These are phyloP conservation scores for Lipomyces mesembrius DNA, from an alignment of 805 yeast genomes.

Conservation along the genomic window DNA sequence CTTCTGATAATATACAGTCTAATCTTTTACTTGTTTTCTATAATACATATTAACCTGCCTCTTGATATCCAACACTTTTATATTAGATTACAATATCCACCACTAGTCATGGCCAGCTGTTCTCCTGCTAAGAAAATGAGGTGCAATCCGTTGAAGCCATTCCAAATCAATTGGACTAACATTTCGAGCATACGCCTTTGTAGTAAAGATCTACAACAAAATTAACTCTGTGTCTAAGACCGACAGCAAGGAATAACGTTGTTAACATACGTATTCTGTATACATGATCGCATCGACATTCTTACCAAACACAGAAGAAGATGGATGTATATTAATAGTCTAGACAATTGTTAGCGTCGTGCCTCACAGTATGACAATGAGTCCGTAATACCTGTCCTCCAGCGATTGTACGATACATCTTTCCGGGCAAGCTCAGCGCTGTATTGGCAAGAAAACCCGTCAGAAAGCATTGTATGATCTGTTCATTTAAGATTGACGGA, in stretches of 20 bases:
- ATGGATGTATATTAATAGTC: slow-evolving; percentile 36
- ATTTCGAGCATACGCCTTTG: slow-evolving; percentile 88
- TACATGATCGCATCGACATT: slow-evolving; percentile 88
- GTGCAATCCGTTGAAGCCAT: slow-evolving; percentile 86
- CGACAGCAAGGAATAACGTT: too few species aligned
- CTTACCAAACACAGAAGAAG: slow-evolving; percentile 65
- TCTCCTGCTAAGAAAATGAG: slow-evolving; percentile 59
- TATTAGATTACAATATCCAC: background rate
- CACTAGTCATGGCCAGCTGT: slow-evolving; percentile 25
- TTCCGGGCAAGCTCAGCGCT: slow-evolving; percentile 93
- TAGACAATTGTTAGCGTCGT: background rate
- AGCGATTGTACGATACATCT: slow-evolving; percentile 84
- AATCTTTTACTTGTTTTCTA: background rate
- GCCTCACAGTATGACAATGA: background rate
- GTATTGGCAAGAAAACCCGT: slow-evolving; percentile 85
- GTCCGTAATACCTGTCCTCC: slow-evolving; percentile 62
- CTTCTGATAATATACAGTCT: background rate
- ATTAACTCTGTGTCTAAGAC: slow-evolving; percentile 4
- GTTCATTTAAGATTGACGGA: slow-evolving; percentile 43
- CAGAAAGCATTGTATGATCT: slow-evolving; percentile 76
- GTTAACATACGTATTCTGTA: slow-evolving; percentile 74
- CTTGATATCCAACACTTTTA: background rate
- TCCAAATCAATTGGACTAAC: slow-evolving; percentile 80
- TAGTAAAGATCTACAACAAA: slow-evolving; percentile 58
- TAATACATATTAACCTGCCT: background rate